Base-by-base conservation (phyloP, 192 early-diverging fungal genomes). In the Podila epicladia region DNA sequence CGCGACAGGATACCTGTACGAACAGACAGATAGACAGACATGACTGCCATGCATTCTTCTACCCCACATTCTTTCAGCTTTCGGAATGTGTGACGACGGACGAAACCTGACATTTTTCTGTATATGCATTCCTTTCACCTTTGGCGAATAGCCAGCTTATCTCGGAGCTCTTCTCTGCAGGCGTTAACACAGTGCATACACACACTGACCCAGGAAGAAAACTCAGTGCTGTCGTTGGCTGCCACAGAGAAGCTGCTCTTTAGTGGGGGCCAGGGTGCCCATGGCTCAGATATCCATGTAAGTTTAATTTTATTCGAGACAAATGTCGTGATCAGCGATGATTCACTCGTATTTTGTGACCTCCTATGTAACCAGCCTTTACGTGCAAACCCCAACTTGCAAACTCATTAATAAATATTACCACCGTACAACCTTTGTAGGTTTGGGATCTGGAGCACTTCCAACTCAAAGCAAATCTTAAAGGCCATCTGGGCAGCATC, bases 221-320 rank as follows among this genome's bases (percentile, higher is more conserved):
- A 90, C 35, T 87, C 93, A 2, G 88, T 92, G 6, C 84, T 94
- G 11, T 87, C 93, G 20, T 68, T 94, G 29, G 92, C 90, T 19
- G 86, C 88, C 15, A 91, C 80, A 32, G 68, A 82, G 48, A 68
- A 82, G 12, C 83, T 89, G 57, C 77, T 94, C 12, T 92, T 93
- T 68, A 91, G 91, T 77, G 93, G 93, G 7, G 87, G 90, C 28
- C 92, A 94, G 73, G 87, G 85, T 33, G 86, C 82, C 58, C 69
- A 86, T 61, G 66, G 71, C 37, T 80, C 77, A 5, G 77, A 80
- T 69, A 92, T 94, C 62, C 86, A 88, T 76, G 93, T 90, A 70
- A 72, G 87, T 79, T 32, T 31, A 62, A 33, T 38, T 51, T 31
- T 53, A 67, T 28, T 57, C 13, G 32, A 29, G 19, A n/a, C 28